Percentiles rank a stretch among this genome's conserved stretches.
These are phyloP conservation scores for Fragaria vesca DNA, from an alignment of 306 rosid genomes.

Conservation along the genomic window DNA sequence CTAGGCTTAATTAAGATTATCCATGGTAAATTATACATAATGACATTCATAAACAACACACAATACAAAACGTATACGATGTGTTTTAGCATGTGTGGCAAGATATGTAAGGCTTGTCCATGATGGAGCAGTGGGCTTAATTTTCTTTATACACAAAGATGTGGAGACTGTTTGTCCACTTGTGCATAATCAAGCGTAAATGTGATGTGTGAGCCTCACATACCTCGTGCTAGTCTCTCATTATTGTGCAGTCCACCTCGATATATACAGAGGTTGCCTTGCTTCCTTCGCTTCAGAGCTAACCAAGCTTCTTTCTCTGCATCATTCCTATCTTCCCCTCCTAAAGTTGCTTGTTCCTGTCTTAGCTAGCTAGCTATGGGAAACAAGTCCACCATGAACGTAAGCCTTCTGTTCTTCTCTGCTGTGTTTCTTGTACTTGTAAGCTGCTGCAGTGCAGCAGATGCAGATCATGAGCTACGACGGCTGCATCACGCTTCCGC, in stretches of 20 bases:
- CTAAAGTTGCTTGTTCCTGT: neutral
- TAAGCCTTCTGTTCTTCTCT: neutral
- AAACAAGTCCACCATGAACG: neutral
- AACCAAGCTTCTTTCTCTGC: neutral
- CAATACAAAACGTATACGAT: neutral
- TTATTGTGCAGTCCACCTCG: neutral
- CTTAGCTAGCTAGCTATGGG: neutral
- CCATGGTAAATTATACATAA: neutral
- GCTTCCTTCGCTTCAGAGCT: neutral
- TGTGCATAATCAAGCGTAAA: neutral
- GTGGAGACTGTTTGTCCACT: neutral
- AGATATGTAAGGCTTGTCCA: neutral
- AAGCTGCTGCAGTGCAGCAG: neutral
- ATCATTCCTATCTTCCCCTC: neutral
- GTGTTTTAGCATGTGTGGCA: neutral
- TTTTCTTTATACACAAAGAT: neutral
- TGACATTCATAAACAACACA: neutral
- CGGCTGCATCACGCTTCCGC: slow-evolving; percentile 26
- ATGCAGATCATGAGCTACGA: slow-evolving; percentile 24
- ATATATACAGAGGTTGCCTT: neutral
- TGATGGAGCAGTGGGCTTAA: neutral
- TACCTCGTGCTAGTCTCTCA: neutral
- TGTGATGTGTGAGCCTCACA: neutral
- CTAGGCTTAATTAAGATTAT: neutral
- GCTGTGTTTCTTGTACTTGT: neutral